phyloP scores from a whole-genome alignment of 2,329 filamentous ascomycete genomes.

The Chaetothyriales sp. region DNA sequence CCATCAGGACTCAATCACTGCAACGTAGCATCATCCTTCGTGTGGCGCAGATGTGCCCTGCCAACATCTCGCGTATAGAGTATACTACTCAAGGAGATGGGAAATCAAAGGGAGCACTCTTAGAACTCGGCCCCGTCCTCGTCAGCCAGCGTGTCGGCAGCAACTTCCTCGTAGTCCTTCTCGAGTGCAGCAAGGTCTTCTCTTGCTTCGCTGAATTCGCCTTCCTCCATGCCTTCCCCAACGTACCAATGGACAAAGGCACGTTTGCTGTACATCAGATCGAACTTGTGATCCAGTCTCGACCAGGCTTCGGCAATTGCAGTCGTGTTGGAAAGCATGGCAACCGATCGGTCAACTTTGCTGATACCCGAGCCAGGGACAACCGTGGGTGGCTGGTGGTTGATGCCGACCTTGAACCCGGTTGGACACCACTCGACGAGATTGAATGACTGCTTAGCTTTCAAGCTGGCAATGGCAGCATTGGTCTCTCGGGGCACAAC shows the following conservation, averaged over 20 bases:
- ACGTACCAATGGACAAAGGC: slow-evolving; percentile 65
- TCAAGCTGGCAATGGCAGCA: slow-evolving; percentile 46
- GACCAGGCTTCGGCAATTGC: slow-evolving; percentile 54
- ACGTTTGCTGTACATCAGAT: slow-evolving; percentile 57
- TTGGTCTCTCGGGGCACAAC: slow-evolving; percentile 50
- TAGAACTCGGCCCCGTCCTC: slow-evolving; percentile 13
- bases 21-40: neutral
- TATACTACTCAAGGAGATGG: no score
- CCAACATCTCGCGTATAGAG: no score
- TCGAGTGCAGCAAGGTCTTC: slow-evolving; percentile 76
- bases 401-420: slow-evolving; percentile 56
- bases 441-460: slow-evolving; percentile 52
- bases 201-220: slow-evolving; percentile 75
- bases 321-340: slow-evolving; percentile 55
- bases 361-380: slow-evolving; percentile 42
- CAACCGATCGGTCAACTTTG: slow-evolving; percentile 40
- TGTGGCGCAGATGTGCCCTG: no score
- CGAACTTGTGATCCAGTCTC: slow-evolving; percentile 53
- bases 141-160: slow-evolving; percentile 49
- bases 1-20: neutral
- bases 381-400: slow-evolving; percentile 46
- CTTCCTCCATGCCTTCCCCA: slow-evolving; percentile 84
- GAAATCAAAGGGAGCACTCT: neutral
- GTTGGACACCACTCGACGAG: slow-evolving; percentile 57
- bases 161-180: slow-evolving; percentile 79